Percentiles rank a stretch among this genome's conserved stretches.
Conservation (phyloP, 441 rosid genomes). For the Croton laevigatus region DNA sequence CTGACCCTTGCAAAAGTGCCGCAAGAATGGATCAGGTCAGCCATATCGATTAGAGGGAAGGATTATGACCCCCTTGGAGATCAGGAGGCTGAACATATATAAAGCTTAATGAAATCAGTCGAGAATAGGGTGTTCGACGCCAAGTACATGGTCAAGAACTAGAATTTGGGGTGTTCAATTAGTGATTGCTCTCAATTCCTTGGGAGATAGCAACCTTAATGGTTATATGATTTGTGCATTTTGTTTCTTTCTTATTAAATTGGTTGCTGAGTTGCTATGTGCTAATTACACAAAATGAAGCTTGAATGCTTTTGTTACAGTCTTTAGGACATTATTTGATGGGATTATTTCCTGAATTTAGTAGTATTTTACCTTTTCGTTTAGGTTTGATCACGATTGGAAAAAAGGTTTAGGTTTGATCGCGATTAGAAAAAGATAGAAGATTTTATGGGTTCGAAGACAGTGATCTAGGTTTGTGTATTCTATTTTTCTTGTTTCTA, state of each 20-base stretch:
- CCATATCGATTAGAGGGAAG: too few relatives aligned
- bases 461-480: too few relatives aligned
- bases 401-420: conserved; percentile 76
- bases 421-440: conserved; percentile 97
- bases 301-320: not conserved
- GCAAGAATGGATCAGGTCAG: too few relatives aligned
- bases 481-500: conserved; percentile 15
- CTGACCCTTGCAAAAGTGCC: too few relatives aligned
- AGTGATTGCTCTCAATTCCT: not conserved
- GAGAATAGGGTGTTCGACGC: too few relatives aligned
- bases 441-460: too few relatives aligned
- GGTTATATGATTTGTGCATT: not conserved
- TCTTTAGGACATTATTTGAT: not conserved
- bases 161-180: too few relatives aligned
- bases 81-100: too few relatives aligned
- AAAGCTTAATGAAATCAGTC: too few relatives aligned
- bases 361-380: not conserved
- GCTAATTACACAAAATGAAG: not conserved
- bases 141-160: too few relatives aligned
- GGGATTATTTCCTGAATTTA: not conserved
- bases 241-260: not conserved
- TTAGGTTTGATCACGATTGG: too few relatives aligned
- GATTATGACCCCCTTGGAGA: too few relatives aligned
- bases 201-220: not conserved
- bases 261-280: not conserved